Conservation (phyloP, 2,329 filamentous ascomycete species). For the Ophidiomyces ophidiicola region DNA sequence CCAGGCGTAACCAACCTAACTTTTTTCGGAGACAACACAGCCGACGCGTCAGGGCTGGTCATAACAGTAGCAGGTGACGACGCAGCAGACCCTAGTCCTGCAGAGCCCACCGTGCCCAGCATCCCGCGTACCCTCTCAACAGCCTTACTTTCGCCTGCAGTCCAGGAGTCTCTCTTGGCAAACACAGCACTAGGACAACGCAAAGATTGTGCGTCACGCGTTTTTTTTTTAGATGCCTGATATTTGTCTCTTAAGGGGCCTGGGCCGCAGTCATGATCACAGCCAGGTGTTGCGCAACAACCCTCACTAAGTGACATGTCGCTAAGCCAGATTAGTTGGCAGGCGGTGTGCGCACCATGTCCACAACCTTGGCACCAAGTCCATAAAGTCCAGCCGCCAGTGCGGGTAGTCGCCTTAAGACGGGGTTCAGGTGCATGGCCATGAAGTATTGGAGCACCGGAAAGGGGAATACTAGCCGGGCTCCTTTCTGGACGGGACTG, state of each 20-base stretch:
- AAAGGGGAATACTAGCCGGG: not conserved
- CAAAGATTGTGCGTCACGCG: slow-evolving; percentile 22
- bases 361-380: slow-evolving; percentile 49
- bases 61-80: slow-evolving; percentile 15
- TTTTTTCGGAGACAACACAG: slow-evolving; percentile 33
- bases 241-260: slow-evolving; percentile 36
- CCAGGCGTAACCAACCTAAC: slow-evolving; percentile 35
- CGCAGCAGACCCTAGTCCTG: slow-evolving; percentile 12
- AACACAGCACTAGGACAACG: slow-evolving; percentile 26
- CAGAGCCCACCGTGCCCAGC: slow-evolving; percentile 25
- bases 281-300: slow-evolving; percentile 47
- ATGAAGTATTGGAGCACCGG: not conserved
- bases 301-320: slow-evolving; percentile 40
- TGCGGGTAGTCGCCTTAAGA: slow-evolving; percentile 16
- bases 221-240: slow-evolving; percentile 25
- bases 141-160: slow-evolving; percentile 34
- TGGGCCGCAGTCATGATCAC: slow-evolving; percentile 47
- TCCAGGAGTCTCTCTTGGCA: slow-evolving; percentile 36
- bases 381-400: slow-evolving; percentile 36
- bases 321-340: slow-evolving; percentile 45
- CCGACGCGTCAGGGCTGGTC: slow-evolving; percentile 21
- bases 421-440: not conserved
- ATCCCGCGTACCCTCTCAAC: slow-evolving; percentile 36
- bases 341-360: slow-evolving; percentile 48
- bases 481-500: slow-evolving; percentile 2